phyloP scores from a whole-genome alignment of 2,329 filamentous ascomycete genomes.

The Huntiella savannae region DNA sequence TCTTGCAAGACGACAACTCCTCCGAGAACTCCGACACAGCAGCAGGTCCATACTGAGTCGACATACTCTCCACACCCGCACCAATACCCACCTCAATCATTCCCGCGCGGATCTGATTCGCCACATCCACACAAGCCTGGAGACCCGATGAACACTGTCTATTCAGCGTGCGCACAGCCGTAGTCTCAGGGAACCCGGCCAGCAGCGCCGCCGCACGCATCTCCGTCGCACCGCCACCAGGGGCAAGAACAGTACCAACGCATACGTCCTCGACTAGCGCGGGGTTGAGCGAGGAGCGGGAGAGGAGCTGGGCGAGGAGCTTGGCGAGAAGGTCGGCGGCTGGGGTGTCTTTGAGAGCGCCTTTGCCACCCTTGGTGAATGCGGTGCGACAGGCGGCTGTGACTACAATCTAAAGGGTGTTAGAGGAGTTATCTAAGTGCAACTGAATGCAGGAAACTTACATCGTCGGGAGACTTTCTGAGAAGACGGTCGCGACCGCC shows the following conservation, averaged over 20 bases:
- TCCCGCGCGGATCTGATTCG: constrained; percentile 73
- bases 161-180: constrained; percentile 78
- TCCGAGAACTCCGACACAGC: constrained; percentile 91
- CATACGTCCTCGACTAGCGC: constrained; percentile 76
- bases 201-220: constrained; percentile 83
- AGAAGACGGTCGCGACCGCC: constrained; percentile 36
- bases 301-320: constrained; percentile 62
- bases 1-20: constrained; percentile 58
- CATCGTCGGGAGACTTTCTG: constrained; percentile 49
- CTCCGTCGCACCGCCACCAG: constrained; percentile 87
- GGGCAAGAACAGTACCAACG: constrained; percentile 77
- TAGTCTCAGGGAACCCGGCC: constrained; percentile 71
- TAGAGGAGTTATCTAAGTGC: constrained; percentile 12
- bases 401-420: constrained; percentile 51
- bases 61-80: constrained; percentile 95
- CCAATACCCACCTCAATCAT: constrained; percentile 95
- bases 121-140: constrained; percentile 83
- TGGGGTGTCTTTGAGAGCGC: constrained; percentile 85
- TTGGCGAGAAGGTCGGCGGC: constrained; percentile 72
- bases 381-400: constrained; percentile 82
- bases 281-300: constrained; percentile 78
- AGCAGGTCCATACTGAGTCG: constrained; percentile 66
- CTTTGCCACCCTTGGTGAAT: constrained; percentile 83
- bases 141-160: constrained; percentile 86
- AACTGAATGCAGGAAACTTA: constrained; percentile 18